Percentiles rank a stretch among this genome's conserved stretches.
phyloP scores from a whole-genome alignment of 1,284 basidiomycete genomes.

The Cryptococcus jaspeensis region DNA sequence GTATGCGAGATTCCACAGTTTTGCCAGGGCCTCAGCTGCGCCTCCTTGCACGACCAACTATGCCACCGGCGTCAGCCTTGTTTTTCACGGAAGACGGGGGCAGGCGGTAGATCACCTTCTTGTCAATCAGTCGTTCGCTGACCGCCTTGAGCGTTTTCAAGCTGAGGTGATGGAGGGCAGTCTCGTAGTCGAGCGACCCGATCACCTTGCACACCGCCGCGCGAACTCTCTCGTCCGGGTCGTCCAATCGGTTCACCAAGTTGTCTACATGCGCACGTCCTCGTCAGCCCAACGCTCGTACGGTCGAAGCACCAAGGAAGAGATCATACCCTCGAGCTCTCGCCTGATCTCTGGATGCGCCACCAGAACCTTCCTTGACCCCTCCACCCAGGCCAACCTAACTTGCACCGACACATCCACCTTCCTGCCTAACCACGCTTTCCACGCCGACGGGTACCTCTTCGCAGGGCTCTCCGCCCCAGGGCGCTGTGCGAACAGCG shows the following conservation, averaged over 20 bases:
- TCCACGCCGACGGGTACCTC: conserved; percentile 84
- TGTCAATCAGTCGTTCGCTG: conserved; percentile 75
- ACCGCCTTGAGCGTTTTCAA: conserved; percentile 64
- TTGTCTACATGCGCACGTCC: conserved; percentile 55
- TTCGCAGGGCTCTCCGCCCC: conserved; percentile 63
- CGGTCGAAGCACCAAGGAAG: neutral
- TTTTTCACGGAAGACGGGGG: neutral
- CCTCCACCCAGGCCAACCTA: conserved; percentile 76
- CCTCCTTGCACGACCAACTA: conserved; percentile 76
- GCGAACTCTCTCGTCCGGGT: conserved; percentile 90
- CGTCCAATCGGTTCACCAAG: conserved; percentile 67
- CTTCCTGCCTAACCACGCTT: conserved; percentile 73
- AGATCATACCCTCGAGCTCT: conserved; percentile 65
- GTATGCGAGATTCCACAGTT: conserved; percentile 77
- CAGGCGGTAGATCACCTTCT: conserved; percentile 61
- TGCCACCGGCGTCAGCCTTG: neutral
- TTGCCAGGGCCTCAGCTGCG: conserved; percentile 74
- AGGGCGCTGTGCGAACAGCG: conserved; percentile 76
- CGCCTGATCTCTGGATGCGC: conserved; percentile 68
- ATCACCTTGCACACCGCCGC: conserved; percentile 79
- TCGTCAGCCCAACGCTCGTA: neutral
- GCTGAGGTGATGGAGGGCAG: conserved; percentile 76
- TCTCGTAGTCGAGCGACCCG: conserved; percentile 85
- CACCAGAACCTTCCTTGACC: conserved; percentile 62
- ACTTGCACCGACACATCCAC: conserved; percentile 74